Evolutionary conservation across 805 yeast species (phyloP).

Genomic region (Metschnikowia peoriensis): DNA sequence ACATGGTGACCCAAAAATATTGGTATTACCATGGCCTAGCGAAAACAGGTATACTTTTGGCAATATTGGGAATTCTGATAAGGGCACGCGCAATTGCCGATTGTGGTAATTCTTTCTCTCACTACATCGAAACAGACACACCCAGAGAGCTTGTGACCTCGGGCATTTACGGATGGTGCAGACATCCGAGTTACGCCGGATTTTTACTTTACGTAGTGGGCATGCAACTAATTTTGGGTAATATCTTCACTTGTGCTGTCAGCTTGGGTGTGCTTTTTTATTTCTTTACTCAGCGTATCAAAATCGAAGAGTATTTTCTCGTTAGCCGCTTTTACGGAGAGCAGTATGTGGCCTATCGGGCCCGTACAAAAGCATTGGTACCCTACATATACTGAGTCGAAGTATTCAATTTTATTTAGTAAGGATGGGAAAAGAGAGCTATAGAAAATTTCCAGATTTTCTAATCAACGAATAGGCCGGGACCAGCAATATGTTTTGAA

Average conservation of each 20-base stretch:
- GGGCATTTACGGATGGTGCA: conserved; percentile 29
- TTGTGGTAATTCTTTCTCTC: conserved; percentile 37
- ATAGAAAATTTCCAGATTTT: too few species aligned
- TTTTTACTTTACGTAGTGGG: conserved; percentile 35
- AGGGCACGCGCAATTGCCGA: conserved; percentile 31
- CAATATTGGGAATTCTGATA: conserved; percentile 24
- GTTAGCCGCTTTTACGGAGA: conserved; percentile 26
- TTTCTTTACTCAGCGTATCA: conserved; percentile 32
- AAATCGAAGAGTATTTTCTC: conserved; percentile 35
- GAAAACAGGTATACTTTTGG: conserved; percentile 17
- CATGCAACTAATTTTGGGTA: conserved; percentile 27
- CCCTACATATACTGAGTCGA: conserved; percentile 23
- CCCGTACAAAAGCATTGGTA: conserved; percentile 25
- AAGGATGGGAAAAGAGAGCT: background rate
- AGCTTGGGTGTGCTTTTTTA: conserved; percentile 19
- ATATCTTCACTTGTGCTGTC: conserved; percentile 19
- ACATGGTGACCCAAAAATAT: conserved; percentile 9
- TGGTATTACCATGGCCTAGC: conserved; percentile 5
- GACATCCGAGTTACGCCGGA: conserved; percentile 43
- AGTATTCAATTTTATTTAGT: background rate
- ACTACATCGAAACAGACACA: conserved; percentile 21
- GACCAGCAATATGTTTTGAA: too few species aligned
- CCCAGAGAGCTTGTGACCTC: conserved; percentile 25
- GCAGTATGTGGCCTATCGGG: conserved; percentile 26
- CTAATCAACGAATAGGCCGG: too few species aligned